Base-by-base conservation (phyloP, 805 yeast species). In the Candida maesae region DNA sequence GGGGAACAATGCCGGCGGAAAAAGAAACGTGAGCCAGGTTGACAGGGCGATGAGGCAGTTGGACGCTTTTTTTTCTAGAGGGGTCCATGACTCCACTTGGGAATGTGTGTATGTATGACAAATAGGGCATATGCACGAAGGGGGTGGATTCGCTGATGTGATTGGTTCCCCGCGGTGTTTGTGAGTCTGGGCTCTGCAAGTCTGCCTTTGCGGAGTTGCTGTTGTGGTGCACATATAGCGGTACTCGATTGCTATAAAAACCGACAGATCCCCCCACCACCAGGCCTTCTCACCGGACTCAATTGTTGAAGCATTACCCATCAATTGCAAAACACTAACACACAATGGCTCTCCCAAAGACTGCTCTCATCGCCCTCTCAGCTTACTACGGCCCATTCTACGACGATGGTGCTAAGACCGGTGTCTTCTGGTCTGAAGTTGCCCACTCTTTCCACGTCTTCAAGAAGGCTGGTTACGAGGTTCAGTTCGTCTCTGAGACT, bases 351-450 rank as follows among this genome's bases (percentile, higher is more conserved):
- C 39, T 42, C 19, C 54, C 54, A 44, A 52, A 45, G 38, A 71
- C 61, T 54, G 79, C 59, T 34, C 48, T 74, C 34, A 52, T 75
- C 38, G 75, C 74, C 16, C 44, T 73, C 38, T 62, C 78, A 7
- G 62, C 71, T 10, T 61, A 65, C 57, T 42, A 65, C 53, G 74
- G 55, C 16, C 60, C 55, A 12, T 78, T 80, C 66, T 79, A 79
- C 59, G 65, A 61, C 1, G 81, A 79, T 50, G 84, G 84, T 27
- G 46, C 64, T 38, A 74, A 73, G 45, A 77, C 85, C n/a, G 87
- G 87, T 28, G 63, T 78, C 20, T 81, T 68, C 63, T 70, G 69
- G 50, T 60, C 68, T 15, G 86, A 80, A 60, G 85, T 78, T 12
- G 55, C 70, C 28, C 83, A 81, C 52, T 84, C 86, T 33, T 79